Percentiles rank a stretch among this genome's conserved stretches.
Evolutionary conservation across 2,329 filamentous ascomycete species (phyloP).

Genomic region (Mariannaea elegans): DNA sequence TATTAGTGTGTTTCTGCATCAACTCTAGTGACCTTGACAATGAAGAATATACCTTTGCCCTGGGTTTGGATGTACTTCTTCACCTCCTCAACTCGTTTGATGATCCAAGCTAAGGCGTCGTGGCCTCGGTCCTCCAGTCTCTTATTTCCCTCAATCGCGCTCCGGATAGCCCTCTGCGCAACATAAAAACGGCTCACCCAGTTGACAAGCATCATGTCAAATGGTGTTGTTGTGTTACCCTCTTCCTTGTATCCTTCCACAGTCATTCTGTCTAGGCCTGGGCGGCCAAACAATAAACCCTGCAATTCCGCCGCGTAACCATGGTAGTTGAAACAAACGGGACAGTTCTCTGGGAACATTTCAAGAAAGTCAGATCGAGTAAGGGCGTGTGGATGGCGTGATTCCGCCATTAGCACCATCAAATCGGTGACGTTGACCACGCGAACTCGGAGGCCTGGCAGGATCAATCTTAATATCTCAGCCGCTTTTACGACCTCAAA

Average conservation of each 20-base stretch:
- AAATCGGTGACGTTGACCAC: constrained; percentile 74
- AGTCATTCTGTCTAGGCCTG: constrained; percentile 58
- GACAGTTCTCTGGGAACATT: constrained; percentile 64
- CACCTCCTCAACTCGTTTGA: constrained; percentile 57
- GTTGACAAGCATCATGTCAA: constrained; percentile 75
- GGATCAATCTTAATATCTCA: constrained; percentile 58
- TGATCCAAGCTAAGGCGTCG: constrained; percentile 57
- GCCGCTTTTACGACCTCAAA: constrained; percentile 72
- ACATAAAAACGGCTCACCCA: constrained; percentile 68
- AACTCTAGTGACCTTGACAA: background rate
- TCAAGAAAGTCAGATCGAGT: constrained; percentile 59
- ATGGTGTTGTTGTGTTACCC: constrained; percentile 72
- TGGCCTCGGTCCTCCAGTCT: constrained; percentile 56
- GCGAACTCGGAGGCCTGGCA: constrained; percentile 64
- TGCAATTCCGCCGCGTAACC: constrained; percentile 69
- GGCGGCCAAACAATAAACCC: constrained; percentile 68
- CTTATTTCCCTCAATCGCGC: constrained; percentile 57
- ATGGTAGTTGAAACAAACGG: constrained; percentile 73
- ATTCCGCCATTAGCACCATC: constrained; percentile 67
- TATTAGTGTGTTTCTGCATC: background rate
- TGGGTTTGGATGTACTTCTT: constrained; percentile 61
- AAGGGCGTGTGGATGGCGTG: constrained; percentile 67
- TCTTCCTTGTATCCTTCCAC: constrained; percentile 71
- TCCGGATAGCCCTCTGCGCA: constrained; percentile 61
- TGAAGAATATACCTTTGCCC: constrained; percentile 55